Evolutionary conservation across 495 filamentous ascomycete genomes (phyloP), one percentile per base, ranked within the genome.

Genomic region (Lasiosphaeria miniovina): DNA sequence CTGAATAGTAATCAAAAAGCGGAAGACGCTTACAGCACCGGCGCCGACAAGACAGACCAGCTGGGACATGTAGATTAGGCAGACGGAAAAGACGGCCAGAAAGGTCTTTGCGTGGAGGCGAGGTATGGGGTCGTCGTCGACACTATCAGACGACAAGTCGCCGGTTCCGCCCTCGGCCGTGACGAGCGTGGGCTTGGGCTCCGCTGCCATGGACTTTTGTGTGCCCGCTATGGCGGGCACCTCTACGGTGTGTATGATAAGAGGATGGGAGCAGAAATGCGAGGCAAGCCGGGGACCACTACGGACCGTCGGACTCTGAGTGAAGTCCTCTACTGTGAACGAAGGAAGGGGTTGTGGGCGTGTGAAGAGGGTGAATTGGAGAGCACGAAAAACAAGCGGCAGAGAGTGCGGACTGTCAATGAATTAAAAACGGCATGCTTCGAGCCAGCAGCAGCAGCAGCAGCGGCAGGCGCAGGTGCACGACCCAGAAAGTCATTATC

Each of bases 61-160:
- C 43, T 75, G 69, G 31, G 69, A 65, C 31, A 69, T 58, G 61
- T 73, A 75, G 14, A 73, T 75, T 12, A 73, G 34, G 46, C 65
- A 63, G 0, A 73, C 69, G n/a, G 72, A 62, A 12, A 71, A 55
- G 4, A 75, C 62, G 5, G 64, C 61, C 0, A 74, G 57, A 34
- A 62, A 71, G 0, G 71, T 74, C 52, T 65, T 72, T 12, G 63
- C 59, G 53, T 71, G 69, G 4, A 74, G 55, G 32, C 64, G 69
- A 15, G 71, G 69, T 14, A 55, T 41, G 31, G 58, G 62, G 4
- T 68, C 65, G 24, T 59, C 49, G 36, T 50, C 45, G 34, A 36
- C 49, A 36, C 43, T n/a, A 32, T 24, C 8, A 35, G 55, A 36
- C 33, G 40, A 36, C 15, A 5, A 46, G 43, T 46, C 43, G 5